Conservation (phyloP, 129 eudicot species). For the Silybum marianum region DNA sequence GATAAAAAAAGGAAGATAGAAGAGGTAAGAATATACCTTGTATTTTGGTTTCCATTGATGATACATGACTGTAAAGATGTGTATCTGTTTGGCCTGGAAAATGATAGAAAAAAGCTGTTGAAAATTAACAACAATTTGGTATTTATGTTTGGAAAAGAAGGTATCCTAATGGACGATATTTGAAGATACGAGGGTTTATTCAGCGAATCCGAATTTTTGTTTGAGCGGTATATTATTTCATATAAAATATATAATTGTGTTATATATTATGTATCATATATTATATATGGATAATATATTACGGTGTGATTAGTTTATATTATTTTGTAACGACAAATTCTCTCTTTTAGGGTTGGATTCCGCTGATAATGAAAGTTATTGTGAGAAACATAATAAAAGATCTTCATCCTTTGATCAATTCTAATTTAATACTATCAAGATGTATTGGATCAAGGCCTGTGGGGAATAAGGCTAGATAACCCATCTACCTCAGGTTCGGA, state of each 20-base stretch:
- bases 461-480: too few species aligned
- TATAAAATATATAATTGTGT: neutral
- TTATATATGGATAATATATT: too few species aligned
- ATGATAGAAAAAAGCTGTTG: too few species aligned
- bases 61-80: slow-evolving; percentile 1
- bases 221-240: neutral
- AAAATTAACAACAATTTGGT: neutral
- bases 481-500: too few species aligned
- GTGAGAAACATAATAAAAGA: too few species aligned
- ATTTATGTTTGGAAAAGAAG: neutral
- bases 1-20: neutral
- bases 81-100: neutral
- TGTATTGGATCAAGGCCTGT: too few species aligned
- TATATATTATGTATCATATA: neutral
- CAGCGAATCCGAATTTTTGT: neutral
- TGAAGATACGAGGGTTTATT: neutral
- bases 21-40: slow-evolving; percentile 13
- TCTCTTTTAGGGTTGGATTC: too few species aligned
- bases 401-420: too few species aligned
- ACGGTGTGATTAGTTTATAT: too few species aligned
- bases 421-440: too few species aligned
- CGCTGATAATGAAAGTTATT: too few species aligned
- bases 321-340: too few species aligned
- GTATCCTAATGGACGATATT: neutral
- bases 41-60: neutral